Conservation (phyloP, 768 basidiomycete species). For the Pluteus cervinus region DNA sequence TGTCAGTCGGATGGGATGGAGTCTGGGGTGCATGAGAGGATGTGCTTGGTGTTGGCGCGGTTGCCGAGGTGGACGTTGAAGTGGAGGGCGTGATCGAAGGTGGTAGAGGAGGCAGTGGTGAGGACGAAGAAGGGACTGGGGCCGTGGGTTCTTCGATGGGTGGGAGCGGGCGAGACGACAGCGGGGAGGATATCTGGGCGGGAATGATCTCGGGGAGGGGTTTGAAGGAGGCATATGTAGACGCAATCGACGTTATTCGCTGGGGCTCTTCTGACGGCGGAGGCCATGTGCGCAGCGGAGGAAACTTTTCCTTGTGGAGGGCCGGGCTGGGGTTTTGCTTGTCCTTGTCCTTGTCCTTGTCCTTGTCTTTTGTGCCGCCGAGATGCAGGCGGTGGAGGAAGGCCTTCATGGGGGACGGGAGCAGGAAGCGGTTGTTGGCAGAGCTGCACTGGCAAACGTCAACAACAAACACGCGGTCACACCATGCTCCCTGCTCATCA, state of each 20-base stretch:
- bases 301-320: slow-evolving; percentile 56
- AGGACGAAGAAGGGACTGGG: slow-evolving; percentile 23
- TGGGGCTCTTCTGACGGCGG: slow-evolving; percentile 33
- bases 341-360: slow-evolving; percentile 51
- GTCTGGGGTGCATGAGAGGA: slow-evolving; percentile 24
- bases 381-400: slow-evolving; percentile 74
- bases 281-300: slow-evolving; percentile 66
- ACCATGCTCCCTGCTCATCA: slow-evolving; percentile 44
- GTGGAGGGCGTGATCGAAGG: slow-evolving; percentile 18
- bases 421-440: slow-evolving; percentile 4
- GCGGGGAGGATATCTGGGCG: slow-evolving; percentile 25
- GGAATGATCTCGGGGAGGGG: slow-evolving; percentile 66
- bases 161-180: slow-evolving; percentile 23
- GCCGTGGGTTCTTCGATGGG: slow-evolving; percentile 21
- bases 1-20: slow-evolving; percentile 14
- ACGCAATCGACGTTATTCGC: slow-evolving; percentile 32
- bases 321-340: slow-evolving; percentile 23
- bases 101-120: slow-evolving; percentile 20
- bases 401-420: slow-evolving; percentile 61
- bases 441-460: slow-evolving; percentile 5
- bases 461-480: slow-evolving; percentile 5
- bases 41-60: slow-evolving; percentile 16
- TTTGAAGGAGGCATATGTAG: slow-evolving; percentile 50
- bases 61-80: slow-evolving; percentile 12
- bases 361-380: slow-evolving; percentile 61